Conservation (phyloP, 1,139 yeast species). For the Arxiozyma slooffiae region DNA sequence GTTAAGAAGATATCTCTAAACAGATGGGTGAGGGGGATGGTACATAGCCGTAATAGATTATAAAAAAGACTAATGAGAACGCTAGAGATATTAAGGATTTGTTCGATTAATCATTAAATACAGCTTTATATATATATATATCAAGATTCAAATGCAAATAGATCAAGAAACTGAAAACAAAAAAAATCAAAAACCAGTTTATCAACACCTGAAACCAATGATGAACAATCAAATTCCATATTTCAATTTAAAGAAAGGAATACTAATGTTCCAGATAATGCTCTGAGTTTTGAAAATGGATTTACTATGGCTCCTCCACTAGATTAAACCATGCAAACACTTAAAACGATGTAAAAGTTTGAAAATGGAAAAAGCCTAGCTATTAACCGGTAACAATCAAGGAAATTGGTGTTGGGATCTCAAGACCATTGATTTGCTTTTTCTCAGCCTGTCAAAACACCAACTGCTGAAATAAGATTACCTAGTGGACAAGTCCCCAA, state of each 20-base stretch:
- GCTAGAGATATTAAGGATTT: not conserved
- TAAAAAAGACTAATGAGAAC: not conserved
- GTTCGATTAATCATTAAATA: too few relatives aligned
- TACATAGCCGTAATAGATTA: not conserved
- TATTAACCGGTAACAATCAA: constrained; percentile 16
- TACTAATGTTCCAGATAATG: not conserved
- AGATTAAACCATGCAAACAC: not conserved
- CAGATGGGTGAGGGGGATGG: not conserved
- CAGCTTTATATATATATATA: constrained; percentile 31
- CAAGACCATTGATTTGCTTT: constrained; percentile 19
- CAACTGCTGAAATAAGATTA: not conserved
- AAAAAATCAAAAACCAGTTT: constrained; percentile 17
- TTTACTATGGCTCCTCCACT: not conserved
- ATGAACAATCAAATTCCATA: not conserved
- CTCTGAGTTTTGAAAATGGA: not conserved
- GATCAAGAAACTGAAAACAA: not conserved
- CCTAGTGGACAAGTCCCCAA: not conserved
- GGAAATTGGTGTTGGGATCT: constrained; percentile 24
- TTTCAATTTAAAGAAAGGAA: not conserved
- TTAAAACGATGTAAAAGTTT: not conserved
- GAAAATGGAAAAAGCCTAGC: not conserved
- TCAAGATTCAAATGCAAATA: not conserved
- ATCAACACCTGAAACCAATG: not conserved
- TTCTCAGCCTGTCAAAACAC: constrained; percentile 18
- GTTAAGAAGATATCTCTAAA: too few relatives aligned